A percentile compares a stretch with the other conserved stretches of the same genome.
Conservation (phyloP, 2,329 filamentous ascomycete genomes). For the Diplodia seriata region DNA sequence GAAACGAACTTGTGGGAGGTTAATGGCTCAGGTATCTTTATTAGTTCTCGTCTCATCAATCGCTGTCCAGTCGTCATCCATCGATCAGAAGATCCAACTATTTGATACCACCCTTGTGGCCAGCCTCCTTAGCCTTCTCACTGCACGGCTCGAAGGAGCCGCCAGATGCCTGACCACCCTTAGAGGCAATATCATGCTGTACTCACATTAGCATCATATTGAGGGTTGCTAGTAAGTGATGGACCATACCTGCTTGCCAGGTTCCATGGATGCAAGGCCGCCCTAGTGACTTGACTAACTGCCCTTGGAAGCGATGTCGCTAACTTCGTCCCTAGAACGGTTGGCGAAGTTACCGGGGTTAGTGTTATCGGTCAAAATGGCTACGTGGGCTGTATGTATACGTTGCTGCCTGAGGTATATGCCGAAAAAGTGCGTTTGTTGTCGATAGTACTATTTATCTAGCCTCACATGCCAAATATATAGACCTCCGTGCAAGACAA, state of each 20-base stretch:
- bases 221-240: neutral
- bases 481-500: neutral
- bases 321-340: slow-evolving; percentile 56
- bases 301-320: slow-evolving; percentile 54
- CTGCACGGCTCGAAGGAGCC: slow-evolving; percentile 63
- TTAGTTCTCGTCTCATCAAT: too few species aligned
- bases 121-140: slow-evolving; percentile 61
- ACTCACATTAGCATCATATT: neutral
- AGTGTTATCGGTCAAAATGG: slow-evolving; percentile 39
- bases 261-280: slow-evolving; percentile 49
- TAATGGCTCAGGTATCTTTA: too few species aligned
- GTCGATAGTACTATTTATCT: accelerated
- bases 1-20: too few species aligned
- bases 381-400: neutral
- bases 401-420: neutral
- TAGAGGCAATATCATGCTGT: slow-evolving; percentile 62
- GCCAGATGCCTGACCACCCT: slow-evolving; percentile 60
- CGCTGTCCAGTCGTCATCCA: too few species aligned
- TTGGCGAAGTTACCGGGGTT: slow-evolving; percentile 61
- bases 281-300: slow-evolving; percentile 48
- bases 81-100: neutral
- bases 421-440: neutral
- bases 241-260: slow-evolving; percentile 43
- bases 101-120: slow-evolving; percentile 58
- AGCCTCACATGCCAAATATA: neutral